Evolutionary conservation across 768 basidiomycete species (phyloP).

Genomic region (Lyophyllum shimeji): DNA sequence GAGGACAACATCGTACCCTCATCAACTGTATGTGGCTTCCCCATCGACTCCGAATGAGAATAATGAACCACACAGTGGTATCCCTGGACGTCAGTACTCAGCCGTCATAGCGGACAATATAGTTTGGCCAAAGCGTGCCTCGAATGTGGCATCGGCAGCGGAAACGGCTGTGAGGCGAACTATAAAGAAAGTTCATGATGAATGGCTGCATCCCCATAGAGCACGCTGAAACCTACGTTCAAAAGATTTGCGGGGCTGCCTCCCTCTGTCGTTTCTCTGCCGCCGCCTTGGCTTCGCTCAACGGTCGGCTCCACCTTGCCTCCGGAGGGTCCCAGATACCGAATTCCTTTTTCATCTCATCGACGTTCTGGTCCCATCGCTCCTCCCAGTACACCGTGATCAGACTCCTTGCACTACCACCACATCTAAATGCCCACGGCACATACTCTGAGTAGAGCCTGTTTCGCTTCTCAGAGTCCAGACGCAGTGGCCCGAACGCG

Average conservation of each 20-base stretch:
- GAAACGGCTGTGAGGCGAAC: neutral
- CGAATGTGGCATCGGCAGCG: neutral
- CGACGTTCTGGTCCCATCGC: conserved; percentile 82
- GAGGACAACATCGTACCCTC: neutral
- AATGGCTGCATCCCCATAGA: neutral
- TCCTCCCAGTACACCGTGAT: conserved; percentile 97
- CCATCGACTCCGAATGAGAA: neutral
- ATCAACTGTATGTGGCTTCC: too few relatives aligned
- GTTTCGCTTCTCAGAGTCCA: conserved; percentile 53
- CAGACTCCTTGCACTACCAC: conserved; percentile 68
- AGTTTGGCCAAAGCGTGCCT: neutral
- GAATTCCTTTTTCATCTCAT: conserved; percentile 81
- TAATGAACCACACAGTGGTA: neutral
- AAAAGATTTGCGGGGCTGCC: neutral
- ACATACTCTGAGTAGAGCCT: conserved; percentile 79
- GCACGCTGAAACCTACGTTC: conserved; percentile 1
- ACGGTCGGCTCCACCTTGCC: conserved; percentile 64
- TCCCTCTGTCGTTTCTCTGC: conserved; percentile 30
- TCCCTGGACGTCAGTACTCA: neutral
- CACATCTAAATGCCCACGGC: conserved; percentile 90
- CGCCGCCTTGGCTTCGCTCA: conserved; percentile 60
- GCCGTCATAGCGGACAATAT: neutral
- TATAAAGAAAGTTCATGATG: neutral
- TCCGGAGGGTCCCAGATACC: conserved; percentile 84
- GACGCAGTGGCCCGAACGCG: conserved; percentile 73